Base-by-base conservation (phyloP, 192 early-diverging fungal species). In the Backusella psychrophila region DNA sequence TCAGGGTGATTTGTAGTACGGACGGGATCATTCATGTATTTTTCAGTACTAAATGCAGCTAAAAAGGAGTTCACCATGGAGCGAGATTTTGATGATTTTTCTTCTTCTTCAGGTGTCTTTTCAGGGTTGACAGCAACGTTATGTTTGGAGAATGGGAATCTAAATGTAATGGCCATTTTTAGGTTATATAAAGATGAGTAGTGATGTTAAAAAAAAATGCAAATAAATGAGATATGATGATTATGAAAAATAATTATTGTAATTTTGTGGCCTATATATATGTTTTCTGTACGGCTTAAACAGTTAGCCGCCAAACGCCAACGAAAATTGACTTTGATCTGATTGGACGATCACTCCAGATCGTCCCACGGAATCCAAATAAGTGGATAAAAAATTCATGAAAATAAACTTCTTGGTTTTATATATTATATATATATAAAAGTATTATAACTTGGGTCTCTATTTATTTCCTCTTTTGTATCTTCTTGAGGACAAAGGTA, bases 11-110 rank as follows among this genome's bases (percentile, higher is more conserved):
- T 66, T 23, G 72, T 67, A 29, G 59, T 81, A 38, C 76, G 38
- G 53, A 77, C 75, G 44, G 80, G 80, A 65, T 81, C 80, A 69
- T 77, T 77, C 19, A 71, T 23, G 56, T 26, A 63, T 63, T 63
- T 63, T 63, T 63, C 56, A 23, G 56, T 63, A 63, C 56, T 63
- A 29, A 63, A 63, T 19, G 56, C 56, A 29, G 56, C 56, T 0
- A 63, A 29, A 29, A 63, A 63, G 11, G 56, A 63, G n/a, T 63
- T 26, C 23, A 63, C 12, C 56, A 63, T 59, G 8, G 53, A 63
- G 26, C 56, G 56, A 63, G 56, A 29, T 29, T 63, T 63, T 29
- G 56, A 63, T 26, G 4, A 4, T 26, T 63, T 63, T 29, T 63
- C 56, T 63, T 63, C 56, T 26, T 26, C 56, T 29, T 29, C 56